A percentile compares a stretch with the other conserved stretches of the same genome.
Conservation (phyloP, 2,329 filamentous ascomycete species). For the Aaosphaeria arxii region DNA sequence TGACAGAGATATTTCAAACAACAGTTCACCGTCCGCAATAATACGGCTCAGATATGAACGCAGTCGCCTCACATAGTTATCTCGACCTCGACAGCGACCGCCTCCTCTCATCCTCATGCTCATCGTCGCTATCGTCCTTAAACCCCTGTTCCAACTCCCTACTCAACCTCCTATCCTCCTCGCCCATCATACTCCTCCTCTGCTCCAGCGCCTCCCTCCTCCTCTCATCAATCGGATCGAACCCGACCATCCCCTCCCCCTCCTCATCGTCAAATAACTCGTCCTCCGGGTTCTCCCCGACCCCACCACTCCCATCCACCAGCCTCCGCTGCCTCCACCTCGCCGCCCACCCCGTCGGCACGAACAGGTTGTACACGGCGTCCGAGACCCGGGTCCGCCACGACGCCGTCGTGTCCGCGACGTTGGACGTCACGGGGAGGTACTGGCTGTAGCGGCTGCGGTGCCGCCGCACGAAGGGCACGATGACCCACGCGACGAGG, state of each 20-base stretch:
- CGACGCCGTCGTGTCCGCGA: slow-evolving; percentile 12
- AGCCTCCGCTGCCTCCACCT: slow-evolving; percentile 26
- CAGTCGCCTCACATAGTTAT: neutral
- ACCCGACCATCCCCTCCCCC: slow-evolving; percentile 48
- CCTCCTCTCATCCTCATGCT: slow-evolving; percentile 35
- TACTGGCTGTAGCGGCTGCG: slow-evolving; percentile 44
- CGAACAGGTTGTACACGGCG: slow-evolving; percentile 30
- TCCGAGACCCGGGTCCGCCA: slow-evolving; percentile 36
- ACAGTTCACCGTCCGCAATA: no score
- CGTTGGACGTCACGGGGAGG: slow-evolving; percentile 37
- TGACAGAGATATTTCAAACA: no score
- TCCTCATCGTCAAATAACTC: slow-evolving; percentile 45
- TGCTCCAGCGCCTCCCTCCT: slow-evolving; percentile 39
- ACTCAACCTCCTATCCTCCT: slow-evolving; percentile 64
- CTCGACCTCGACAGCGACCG: slow-evolving; percentile 14
- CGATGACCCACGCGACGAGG: slow-evolving; percentile 38
- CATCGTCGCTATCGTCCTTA: slow-evolving; percentile 69
- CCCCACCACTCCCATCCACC: slow-evolving; percentile 24
- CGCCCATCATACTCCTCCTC: slow-evolving; percentile 37
- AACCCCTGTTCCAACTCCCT: slow-evolving; percentile 77
- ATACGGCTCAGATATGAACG: no score
- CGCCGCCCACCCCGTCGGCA: slow-evolving; percentile 27
- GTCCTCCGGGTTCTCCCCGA: slow-evolving; percentile 27
- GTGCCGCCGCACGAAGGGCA: slow-evolving; percentile 45
- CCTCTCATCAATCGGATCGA: slow-evolving; percentile 35